Evolutionary conservation across 2,329 filamentous ascomycete species (phyloP).

Genomic region (Dothistroma pini): DNA sequence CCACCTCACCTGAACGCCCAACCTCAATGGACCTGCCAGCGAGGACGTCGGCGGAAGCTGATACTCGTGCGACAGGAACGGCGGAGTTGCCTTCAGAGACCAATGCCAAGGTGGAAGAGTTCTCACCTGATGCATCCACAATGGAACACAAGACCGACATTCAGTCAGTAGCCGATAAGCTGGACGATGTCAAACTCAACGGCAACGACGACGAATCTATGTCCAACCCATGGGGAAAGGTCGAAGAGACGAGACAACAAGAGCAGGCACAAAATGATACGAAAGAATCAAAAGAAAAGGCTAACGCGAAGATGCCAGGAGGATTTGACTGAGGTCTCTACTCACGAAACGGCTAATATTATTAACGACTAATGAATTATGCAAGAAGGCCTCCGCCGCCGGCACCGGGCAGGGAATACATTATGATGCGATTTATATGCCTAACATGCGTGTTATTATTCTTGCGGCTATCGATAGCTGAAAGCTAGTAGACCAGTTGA

Average conservation of each 20-base stretch:
- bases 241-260: constrained; percentile 23
- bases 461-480: background rate
- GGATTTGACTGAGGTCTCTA: constrained; percentile 29
- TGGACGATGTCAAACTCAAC: constrained; percentile 19
- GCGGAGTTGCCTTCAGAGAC: background rate
- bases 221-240: constrained; percentile 25
- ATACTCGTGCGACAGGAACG: background rate
- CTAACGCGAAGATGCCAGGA: constrained; percentile 30
- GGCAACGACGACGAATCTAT: constrained; percentile 16
- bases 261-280: constrained; percentile 8
- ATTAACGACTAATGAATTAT: background rate
- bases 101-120: background rate
- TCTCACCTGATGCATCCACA: background rate
- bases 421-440: background rate
- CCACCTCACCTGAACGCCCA: constrained; percentile 3
- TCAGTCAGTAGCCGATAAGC: constrained; percentile 7
- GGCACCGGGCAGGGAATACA: background rate
- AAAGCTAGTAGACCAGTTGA: background rate
- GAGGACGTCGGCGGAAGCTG: background rate
- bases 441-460: background rate
- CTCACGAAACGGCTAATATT: background rate
- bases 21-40: background rate
- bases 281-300: constrained; percentile 8
- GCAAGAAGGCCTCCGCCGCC: background rate
- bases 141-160: constrained; percentile 1